phyloP scores from a whole-genome alignment of 2,329 filamentous ascomycete species.

The Xylaria digitata region DNA sequence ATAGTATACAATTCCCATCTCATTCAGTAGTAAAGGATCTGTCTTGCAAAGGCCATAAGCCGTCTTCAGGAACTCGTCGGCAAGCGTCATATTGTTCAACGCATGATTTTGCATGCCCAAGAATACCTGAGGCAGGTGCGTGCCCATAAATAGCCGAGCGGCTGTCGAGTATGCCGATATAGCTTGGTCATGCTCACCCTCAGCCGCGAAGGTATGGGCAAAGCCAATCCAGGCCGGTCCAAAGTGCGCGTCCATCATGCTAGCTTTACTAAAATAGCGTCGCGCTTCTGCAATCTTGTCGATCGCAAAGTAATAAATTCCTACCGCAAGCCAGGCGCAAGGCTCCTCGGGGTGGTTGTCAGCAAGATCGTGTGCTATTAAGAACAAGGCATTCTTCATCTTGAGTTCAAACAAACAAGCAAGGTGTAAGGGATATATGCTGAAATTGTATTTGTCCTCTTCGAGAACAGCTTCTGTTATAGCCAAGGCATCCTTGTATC shows the following conservation, averaged over 20 bases:
- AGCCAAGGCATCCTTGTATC: slow-evolving; percentile 85
- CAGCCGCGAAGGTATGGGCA: slow-evolving; percentile 96
- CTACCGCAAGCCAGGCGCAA: slow-evolving; percentile 92
- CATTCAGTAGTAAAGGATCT: slow-evolving; percentile 92
- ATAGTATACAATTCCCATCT: slow-evolving; percentile 95
- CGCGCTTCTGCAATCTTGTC: slow-evolving; percentile 91
- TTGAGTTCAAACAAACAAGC: slow-evolving; percentile 90
- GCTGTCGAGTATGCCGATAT: slow-evolving; percentile 98
- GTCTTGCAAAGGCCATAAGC: slow-evolving; percentile 85
- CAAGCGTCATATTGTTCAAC: slow-evolving; percentile 92
- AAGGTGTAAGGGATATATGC: slow-evolving; percentile 88
- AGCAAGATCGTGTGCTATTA: slow-evolving; percentile 91
- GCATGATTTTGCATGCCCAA: slow-evolving; percentile 98
- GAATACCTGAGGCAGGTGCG: slow-evolving; percentile 94
- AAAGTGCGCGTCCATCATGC: slow-evolving; percentile 97
- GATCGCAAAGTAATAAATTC: slow-evolving; percentile 92
- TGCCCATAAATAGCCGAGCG: slow-evolving; percentile 93
- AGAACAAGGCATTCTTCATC: slow-evolving; percentile 87
- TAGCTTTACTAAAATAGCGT: slow-evolving; percentile 96
- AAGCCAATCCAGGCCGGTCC: slow-evolving; percentile 99
- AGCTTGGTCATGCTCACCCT: slow-evolving; percentile 97
- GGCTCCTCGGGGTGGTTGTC: slow-evolving; percentile 92
- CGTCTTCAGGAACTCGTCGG: slow-evolving; percentile 92
- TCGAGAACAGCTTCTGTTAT: slow-evolving; percentile 86
- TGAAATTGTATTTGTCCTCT: slow-evolving; percentile 88